Percentiles rank a stretch among this genome's conserved stretches.
phyloP scores from a whole-genome alignment of 176 grass and related monocot species.

The Elaeis guineensis region DNA sequence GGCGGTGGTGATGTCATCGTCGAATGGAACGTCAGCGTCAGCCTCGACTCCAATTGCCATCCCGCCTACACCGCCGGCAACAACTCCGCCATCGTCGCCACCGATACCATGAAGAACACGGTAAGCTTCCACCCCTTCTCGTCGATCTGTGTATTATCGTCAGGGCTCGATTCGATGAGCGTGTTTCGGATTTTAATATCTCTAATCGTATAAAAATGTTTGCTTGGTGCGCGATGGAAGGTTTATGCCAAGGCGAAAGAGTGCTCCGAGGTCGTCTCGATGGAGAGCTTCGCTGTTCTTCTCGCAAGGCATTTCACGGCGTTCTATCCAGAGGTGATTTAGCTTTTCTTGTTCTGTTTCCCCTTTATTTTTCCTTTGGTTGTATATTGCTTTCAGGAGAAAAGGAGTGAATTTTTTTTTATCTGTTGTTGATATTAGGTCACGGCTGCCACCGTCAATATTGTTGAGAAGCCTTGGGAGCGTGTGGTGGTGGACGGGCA shows the following conservation, averaged over 20 bases:
- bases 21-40: conserved; percentile 74
- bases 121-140: conserved; percentile 11
- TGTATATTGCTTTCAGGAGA: not conserved
- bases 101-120: conserved; percentile 96
- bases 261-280: conserved; percentile 53
- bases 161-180: no score
- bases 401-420: conserved; percentile 5
- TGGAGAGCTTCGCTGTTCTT: conserved; percentile 75
- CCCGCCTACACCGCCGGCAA: conserved; percentile 74
- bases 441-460: conserved; percentile 49
- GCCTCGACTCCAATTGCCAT: conserved; percentile 81
- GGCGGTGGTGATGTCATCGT: conserved; percentile 47
- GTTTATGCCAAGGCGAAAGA: conserved; percentile 95
- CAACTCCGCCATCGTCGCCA: conserved; percentile 87
- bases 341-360: not conserved
- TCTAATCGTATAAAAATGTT: not conserved
- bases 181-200: no score
- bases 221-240: conserved; percentile 19
- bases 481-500: conserved; percentile 54
- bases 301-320: conserved; percentile 73
- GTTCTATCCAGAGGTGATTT: conserved; percentile 55
- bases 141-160: no score
- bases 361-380: not conserved
- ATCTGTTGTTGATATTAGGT: conserved; percentile 30
- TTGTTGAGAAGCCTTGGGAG: conserved; percentile 87